Conservation (phyloP, 345 rosid genomes). For the Mangifera indica region DNA sequence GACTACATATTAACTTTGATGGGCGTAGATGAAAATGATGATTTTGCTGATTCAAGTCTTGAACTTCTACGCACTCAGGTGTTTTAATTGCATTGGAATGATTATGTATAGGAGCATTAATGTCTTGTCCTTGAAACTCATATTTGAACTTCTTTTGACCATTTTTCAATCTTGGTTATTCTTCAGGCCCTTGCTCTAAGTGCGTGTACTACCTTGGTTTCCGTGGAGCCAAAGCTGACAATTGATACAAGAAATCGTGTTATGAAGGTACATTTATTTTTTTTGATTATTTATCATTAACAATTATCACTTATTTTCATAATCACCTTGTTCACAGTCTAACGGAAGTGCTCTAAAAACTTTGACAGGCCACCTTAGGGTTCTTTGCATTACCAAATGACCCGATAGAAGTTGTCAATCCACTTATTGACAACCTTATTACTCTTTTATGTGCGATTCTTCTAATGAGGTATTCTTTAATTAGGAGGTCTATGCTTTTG, state of each 20-base stretch:
- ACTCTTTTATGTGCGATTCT: slow-evolving; percentile 96
- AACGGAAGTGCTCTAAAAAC: slow-evolving; percentile 15
- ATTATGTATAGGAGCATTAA: background rate
- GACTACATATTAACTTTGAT: slow-evolving; percentile 90
- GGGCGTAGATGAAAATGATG: slow-evolving; percentile 88
- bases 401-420: slow-evolving; percentile 76
- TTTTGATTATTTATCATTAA: background rate
- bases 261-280: slow-evolving; percentile 61
- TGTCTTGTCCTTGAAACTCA: background rate
- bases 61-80: slow-evolving; percentile 91
- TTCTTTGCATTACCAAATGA: slow-evolving; percentile 92
- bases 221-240: slow-evolving; percentile 96
- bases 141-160: background rate
- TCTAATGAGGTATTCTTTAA: slow-evolving; percentile 71
- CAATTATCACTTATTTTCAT: background rate
- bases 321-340: background rate
- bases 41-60: slow-evolving; percentile 79
- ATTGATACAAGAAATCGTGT: slow-evolving; percentile 89
- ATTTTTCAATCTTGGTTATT: slow-evolving; percentile 22
- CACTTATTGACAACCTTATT: slow-evolving; percentile 87
- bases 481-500: slow-evolving; percentile 7
- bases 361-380: slow-evolving; percentile 88
- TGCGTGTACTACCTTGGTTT: slow-evolving; percentile 95
- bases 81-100: slow-evolving; percentile 14
- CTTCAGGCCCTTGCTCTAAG: slow-evolving; percentile 86